A percentile compares a stretch with the other conserved stretches of the same genome.
phyloP scores from a whole-genome alignment of 2,329 filamentous ascomycete species.

The Paecilomyces dactylethromorphus region DNA sequence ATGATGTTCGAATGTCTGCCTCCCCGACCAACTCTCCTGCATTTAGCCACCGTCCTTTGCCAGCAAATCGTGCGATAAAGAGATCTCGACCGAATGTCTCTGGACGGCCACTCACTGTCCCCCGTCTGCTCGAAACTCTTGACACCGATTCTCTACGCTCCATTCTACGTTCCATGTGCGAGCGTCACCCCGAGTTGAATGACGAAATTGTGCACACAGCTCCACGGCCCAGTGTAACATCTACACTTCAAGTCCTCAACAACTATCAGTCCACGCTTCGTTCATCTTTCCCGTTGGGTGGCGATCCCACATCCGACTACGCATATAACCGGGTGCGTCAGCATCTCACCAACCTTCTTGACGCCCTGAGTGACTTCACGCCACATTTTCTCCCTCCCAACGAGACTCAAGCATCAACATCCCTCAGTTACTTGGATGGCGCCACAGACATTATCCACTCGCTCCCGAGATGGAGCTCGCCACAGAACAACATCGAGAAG shows the following conservation, averaged over 20 bases:
- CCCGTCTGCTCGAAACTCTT: constrained; percentile 87
- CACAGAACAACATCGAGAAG: constrained; percentile 85
- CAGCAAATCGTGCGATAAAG: constrained; percentile 62
- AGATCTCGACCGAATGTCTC: constrained; percentile 61
- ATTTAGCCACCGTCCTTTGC: constrained; percentile 60
- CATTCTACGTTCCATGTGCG: constrained; percentile 85
- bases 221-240: constrained; percentile 76
- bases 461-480: constrained; percentile 84
- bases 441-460: constrained; percentile 86
- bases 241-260: constrained; percentile 71
- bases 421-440: constrained; percentile 79
- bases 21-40: constrained; percentile 80
- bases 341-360: constrained; percentile 70
- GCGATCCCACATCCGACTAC: constrained; percentile 81
- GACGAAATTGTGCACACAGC: constrained; percentile 78
- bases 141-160: constrained; percentile 76
- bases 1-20: constrained; percentile 81
- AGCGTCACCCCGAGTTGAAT: constrained; percentile 77
- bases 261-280: constrained; percentile 76
- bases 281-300: constrained; percentile 75
- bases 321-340: constrained; percentile 89
- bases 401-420: constrained; percentile 75
- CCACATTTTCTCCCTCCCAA: constrained; percentile 91
- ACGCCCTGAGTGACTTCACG: constrained; percentile 88
- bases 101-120: constrained; percentile 58